Evolutionary conservation across 2,329 filamentous ascomycete genomes (phyloP).

Genomic region (Eutypa lata): DNA sequence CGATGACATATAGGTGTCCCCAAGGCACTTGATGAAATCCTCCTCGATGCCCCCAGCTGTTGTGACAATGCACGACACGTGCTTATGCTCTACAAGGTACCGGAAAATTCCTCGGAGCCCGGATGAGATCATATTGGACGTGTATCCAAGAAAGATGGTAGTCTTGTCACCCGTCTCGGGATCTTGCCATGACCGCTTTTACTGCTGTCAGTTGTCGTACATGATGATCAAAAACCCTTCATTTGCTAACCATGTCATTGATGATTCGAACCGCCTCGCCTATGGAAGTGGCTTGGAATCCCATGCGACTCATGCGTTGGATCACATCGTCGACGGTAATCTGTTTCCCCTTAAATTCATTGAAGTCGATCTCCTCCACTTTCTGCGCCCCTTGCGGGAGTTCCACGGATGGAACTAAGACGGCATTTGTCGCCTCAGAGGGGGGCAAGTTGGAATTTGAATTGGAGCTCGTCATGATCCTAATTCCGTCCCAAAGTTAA

Average conservation of each 20-base stretch:
- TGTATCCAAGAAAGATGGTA: conserved; percentile 96
- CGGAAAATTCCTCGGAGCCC: conserved; percentile 87
- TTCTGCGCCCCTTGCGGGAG: conserved; percentile 75
- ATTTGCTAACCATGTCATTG: conserved; percentile 78
- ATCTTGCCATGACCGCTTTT: conserved; percentile 72
- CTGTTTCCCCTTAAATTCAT: conserved; percentile 68
- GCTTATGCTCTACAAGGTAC: conserved; percentile 88
- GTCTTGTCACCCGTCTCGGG: conserved; percentile 75
- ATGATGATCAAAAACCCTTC: conserved; percentile 10
- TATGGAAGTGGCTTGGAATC: conserved; percentile 72
- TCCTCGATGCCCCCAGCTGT: conserved; percentile 95
- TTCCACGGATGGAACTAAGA: conserved; percentile 79
- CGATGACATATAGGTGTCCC: conserved; percentile 85
- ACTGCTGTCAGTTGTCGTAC: conserved; percentile 18
- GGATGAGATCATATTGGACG: conserved; percentile 95
- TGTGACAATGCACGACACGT: conserved; percentile 90
- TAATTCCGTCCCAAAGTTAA: neutral
- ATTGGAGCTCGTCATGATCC: conserved; percentile 20
- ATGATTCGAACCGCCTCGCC: conserved; percentile 84
- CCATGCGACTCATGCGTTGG: conserved; percentile 80
- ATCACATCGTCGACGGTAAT: conserved; percentile 86
- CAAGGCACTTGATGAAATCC: conserved; percentile 97
- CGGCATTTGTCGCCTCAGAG: conserved; percentile 68
- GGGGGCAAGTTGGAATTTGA: conserved; percentile 45
- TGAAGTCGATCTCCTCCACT: conserved; percentile 91